Evolutionary conservation across 73 alveolate genomes (phyloP).

Genomic region (Paramecium bursaria): DNA sequence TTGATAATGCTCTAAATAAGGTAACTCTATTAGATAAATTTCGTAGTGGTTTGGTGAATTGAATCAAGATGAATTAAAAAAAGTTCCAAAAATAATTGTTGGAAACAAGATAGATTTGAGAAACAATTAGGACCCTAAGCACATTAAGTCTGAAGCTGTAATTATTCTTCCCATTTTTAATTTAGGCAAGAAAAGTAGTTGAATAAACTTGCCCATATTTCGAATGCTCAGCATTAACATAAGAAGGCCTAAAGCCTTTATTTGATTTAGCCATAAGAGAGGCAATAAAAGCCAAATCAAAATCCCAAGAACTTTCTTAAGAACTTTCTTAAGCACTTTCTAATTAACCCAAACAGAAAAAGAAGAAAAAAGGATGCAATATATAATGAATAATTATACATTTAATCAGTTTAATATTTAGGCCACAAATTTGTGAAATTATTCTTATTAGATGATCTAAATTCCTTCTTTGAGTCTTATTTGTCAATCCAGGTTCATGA

Average conservation of each 20-base stretch:
- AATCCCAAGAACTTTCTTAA: no score
- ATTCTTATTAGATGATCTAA: no score
- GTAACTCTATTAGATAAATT: constrained; percentile 9
- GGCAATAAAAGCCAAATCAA: constrained; percentile 23
- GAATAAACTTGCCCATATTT: background rate
- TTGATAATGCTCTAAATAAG: constrained; percentile 73
- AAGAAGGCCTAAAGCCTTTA: constrained; percentile 35
- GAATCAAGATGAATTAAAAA: constrained; percentile 64
- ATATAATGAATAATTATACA: no score
- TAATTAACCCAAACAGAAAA: no score
- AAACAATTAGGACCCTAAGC: constrained; percentile 18
- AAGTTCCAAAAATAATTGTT: constrained; percentile 70
- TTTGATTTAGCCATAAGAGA: constrained; percentile 58
- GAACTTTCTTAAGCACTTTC: no score
- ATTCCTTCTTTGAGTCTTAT: no score
- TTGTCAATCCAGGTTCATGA: no score
- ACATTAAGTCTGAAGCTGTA: constrained; percentile 17
- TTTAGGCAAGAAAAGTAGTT: constrained; percentile 27
- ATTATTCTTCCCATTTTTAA: background rate
- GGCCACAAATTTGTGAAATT: no score
- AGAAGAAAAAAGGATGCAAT: no score
- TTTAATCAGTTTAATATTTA: no score
- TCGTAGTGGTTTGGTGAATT: constrained; percentile 77
- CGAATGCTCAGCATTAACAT: constrained; percentile 67
- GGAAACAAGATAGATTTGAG: constrained; percentile 79